phyloP scores from a whole-genome alignment of 2,329 filamentous ascomycete genomes.

The Colletotrichum sp. region DNA sequence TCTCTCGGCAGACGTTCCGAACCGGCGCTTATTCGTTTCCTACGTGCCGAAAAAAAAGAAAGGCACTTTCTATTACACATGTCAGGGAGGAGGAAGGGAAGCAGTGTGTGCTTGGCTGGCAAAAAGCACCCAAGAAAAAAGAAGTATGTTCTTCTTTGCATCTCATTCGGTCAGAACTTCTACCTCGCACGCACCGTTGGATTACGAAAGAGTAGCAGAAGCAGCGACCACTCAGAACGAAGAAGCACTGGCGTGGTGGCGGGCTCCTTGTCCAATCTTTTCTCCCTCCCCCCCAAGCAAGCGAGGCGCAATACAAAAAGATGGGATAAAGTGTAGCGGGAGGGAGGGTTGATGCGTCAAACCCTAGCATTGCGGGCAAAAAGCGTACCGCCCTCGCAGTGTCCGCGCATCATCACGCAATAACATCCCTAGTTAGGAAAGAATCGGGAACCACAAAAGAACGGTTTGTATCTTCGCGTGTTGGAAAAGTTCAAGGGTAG shows the following conservation, averaged over 20 bases:
- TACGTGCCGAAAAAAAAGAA: background rate
- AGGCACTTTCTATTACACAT: background rate
- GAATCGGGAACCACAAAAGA: too few species aligned
- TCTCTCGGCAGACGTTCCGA: background rate
- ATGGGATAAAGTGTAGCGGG: background rate
- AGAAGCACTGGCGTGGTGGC: background rate
- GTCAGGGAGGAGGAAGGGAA: background rate
- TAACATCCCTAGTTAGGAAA: background rate
- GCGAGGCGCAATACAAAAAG: background rate
- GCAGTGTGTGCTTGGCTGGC: background rate
- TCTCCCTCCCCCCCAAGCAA: background rate
- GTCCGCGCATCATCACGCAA: background rate
- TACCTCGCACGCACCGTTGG: background rate
- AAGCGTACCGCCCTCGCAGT: background rate
- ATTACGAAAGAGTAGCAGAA: background rate
- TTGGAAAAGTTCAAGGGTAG: background rate
- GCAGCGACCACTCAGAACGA: background rate
- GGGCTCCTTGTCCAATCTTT: background rate
- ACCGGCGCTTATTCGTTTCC: background rate
- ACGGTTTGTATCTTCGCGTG: background rate
- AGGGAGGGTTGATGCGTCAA: background rate
- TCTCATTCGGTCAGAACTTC: background rate
- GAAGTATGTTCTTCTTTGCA: background rate
- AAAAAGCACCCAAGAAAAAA: background rate
- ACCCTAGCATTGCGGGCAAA: background rate